phyloP scores from a whole-genome alignment of 2,329 filamentous ascomycete species.

The Acrocalymma vagum region DNA sequence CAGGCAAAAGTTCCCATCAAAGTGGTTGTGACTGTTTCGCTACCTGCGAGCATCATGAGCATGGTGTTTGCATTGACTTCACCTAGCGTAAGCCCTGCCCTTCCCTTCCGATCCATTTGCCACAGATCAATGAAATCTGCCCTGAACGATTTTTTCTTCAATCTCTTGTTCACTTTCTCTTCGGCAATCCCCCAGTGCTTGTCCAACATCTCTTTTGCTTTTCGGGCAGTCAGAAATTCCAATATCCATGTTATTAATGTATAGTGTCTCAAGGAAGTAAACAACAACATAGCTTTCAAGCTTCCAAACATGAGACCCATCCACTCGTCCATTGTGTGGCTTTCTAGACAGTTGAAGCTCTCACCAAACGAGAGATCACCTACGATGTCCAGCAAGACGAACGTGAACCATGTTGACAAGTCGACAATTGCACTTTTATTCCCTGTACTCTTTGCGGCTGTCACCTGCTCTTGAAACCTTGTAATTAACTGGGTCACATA shows the following conservation, averaged over 20 bases:
- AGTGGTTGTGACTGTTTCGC: conserved; percentile 53
- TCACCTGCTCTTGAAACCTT: conserved; percentile 21
- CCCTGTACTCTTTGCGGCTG: conserved; percentile 5
- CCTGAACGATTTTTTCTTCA: conserved; percentile 24
- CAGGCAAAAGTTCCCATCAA: conserved; percentile 46
- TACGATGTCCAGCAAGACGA: conserved; percentile 34
- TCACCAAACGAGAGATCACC: conserved; percentile 63
- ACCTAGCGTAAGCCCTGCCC: conserved; percentile 18
- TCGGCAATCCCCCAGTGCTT: conserved; percentile 33
- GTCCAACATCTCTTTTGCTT: conserved; percentile 26
- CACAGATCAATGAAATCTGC: conserved; percentile 39
- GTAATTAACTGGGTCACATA: conserved; percentile 33
- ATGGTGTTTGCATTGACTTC: conserved; percentile 51
- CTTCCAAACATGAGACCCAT: conserved; percentile 39
- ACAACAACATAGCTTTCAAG: conserved; percentile 36
- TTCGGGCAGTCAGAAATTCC: conserved; percentile 31
- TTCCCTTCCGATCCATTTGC: conserved; percentile 30
- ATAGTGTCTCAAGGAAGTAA: conserved; percentile 37
- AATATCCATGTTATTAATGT: conserved; percentile 32
- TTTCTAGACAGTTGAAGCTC: conserved; percentile 51
- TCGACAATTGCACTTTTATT: conserved; percentile 22
- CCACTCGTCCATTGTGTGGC: conserved; percentile 49
- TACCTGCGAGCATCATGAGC: conserved; percentile 52
- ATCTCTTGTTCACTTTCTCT: conserved; percentile 30
- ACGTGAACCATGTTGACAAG: conserved; percentile 25